Conservation (phyloP, 75 land plant genomes). For the Chamaecyparis obtusa region DNA sequence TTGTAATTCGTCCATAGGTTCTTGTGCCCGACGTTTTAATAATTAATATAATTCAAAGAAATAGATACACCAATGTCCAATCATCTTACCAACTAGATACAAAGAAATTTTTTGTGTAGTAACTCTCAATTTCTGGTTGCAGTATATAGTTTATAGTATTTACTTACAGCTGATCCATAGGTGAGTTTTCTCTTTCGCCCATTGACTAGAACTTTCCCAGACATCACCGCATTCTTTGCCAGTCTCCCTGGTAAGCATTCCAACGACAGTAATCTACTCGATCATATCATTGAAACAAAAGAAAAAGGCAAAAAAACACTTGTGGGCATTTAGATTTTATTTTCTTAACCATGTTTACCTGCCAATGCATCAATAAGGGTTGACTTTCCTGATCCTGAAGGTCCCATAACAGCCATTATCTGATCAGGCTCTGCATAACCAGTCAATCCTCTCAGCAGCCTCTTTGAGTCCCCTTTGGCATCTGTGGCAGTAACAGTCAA, state of each 20-base stretch:
- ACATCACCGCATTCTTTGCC: conserved; percentile 50
- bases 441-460: conserved; percentile 22
- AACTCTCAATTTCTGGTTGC: not conserved
- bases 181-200: conserved; percentile 57
- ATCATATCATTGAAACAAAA: not conserved
- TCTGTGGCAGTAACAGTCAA: conserved; percentile 21
- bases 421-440: conserved; percentile 39
- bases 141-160: not conserved
- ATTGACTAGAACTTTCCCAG: conserved; percentile 62
- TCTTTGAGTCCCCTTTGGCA: not conserved
- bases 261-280: not conserved
- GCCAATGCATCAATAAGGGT: conserved; percentile 29
- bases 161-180: conserved; percentile 58
- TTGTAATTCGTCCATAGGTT: not conserved
- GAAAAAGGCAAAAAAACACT: not conserved
- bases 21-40: not conserved
- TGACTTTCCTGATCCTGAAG: conserved; percentile 40
- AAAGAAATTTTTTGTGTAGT: not conserved
- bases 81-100: not conserved
- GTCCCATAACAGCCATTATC: conserved; percentile 38
- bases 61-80: not conserved
- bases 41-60: not conserved
- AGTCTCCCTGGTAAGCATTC: conserved; percentile 48
- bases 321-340: not conserved
- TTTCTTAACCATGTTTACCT: not conserved